Evolutionary conservation across 306 rosid species (phyloP), one percentile per base, ranked within the genome.

Genomic region (Comarum palustre): DNA sequence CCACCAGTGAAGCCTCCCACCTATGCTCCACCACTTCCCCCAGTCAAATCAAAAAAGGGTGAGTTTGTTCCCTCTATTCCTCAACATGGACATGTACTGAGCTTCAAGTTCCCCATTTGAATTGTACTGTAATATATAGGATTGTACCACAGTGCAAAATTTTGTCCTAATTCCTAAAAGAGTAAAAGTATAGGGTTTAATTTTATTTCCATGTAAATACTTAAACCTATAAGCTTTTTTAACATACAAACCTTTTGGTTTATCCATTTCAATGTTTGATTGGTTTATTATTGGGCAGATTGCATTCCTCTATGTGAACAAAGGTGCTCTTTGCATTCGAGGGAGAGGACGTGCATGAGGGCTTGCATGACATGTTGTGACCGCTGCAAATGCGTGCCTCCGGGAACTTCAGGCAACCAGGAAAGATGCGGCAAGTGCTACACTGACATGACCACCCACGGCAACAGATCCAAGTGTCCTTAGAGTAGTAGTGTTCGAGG

Each of bases 371-470:
- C 98, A 5, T 93, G 98, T 58, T 93, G 98, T 73, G 82, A 78
- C 29, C 86, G 98, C 6, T 93, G 98, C 97, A 86, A 68, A 74
- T 93, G 98, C 68, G 97, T 93, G 1, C 98, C 98, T 0, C 98
- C 98, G 10, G 98, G 98, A 58, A 89, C 98, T 17, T 93, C 31
- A 6, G 98, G 98, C 4, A 93, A 90, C 86, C 65, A 84, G 15
- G 94, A 89, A 79, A 83, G 74, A 17, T 93, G 98, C 68, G 98
- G 98, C 78, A 91, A 85, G 48, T 93, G 98, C 77, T 93, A 91
- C 87, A 87, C 97, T 65, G 87, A 80, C 1, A 89, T 90, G 97
- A 27, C 78, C 46, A 93, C 97, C 72, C 98, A 80, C 3, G 89
- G 94, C 76, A 77, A 82, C 80, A 76, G 54, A 82, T 1, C 0